phyloP scores from a whole-genome alignment of 2,329 filamentous ascomycete genomes.

The Stagonosporopsis tanaceti region DNA sequence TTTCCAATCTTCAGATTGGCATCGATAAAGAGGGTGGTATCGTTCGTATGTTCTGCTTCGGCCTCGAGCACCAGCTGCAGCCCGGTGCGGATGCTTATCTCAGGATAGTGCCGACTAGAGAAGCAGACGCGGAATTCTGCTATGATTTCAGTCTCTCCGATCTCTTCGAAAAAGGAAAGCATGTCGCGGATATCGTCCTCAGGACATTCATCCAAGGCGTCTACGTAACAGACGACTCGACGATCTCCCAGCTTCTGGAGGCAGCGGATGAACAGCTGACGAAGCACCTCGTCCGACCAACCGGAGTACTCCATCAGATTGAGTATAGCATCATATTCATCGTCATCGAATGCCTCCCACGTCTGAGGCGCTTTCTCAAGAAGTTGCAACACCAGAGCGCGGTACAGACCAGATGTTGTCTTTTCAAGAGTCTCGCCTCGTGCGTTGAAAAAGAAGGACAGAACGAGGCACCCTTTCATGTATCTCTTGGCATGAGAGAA shows the following conservation, averaged over 20 bases:
- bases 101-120: conserved; percentile 55
- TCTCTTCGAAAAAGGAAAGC: conserved; percentile 53
- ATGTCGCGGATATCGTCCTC: conserved; percentile 54
- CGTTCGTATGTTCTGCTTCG: conserved; percentile 20
- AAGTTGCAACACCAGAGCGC: background rate
- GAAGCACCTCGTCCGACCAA: background rate
- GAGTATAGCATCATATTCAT: no score
- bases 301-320: background rate
- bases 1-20: background rate
- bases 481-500: conserved; percentile 15
- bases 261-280: background rate
- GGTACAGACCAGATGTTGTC: background rate
- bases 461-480: background rate
- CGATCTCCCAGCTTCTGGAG: background rate
- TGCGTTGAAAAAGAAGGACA: conserved; percentile 5
- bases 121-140: background rate
- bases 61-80: conserved; percentile 45
- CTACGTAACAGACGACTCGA: conserved; percentile 24
- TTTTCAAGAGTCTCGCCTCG: background rate
- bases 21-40: background rate
- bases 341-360: background rate
- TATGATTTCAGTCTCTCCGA: conserved; percentile 41
- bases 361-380: background rate
- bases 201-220: conserved; percentile 60
- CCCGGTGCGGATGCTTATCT: conserved; percentile 46